Evolutionary conservation across 306 rosid species (phyloP).

Genomic region (Sicyos edulis): DNA sequence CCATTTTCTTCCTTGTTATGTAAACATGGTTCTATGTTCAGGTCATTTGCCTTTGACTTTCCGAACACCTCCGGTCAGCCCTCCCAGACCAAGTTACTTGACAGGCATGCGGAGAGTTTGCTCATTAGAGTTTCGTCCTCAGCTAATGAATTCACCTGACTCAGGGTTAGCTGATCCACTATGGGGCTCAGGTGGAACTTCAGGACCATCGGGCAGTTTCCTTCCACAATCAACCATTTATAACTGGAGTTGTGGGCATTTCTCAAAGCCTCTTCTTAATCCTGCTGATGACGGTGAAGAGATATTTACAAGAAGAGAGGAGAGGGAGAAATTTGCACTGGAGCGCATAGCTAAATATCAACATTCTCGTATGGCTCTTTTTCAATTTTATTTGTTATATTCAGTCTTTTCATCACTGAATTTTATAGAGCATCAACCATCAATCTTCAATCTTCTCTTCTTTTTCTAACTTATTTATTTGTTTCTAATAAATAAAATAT

Average conservation of each 20-base stretch:
- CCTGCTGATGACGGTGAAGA: slow-evolving; percentile 69
- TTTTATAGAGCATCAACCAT: slow-evolving; percentile 17
- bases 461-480: neutral
- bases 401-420: slow-evolving; percentile 11
- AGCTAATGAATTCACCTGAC: slow-evolving; percentile 71
- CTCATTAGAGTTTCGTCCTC: slow-evolving; percentile 91
- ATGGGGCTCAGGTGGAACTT: slow-evolving; percentile 57
- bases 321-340: slow-evolving; percentile 77
- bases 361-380: slow-evolving; percentile 60
- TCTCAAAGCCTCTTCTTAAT: slow-evolving; percentile 83
- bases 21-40: slow-evolving; percentile 24
- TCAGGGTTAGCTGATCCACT: slow-evolving; percentile 94
- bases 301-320: slow-evolving; percentile 69
- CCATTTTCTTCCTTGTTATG: slow-evolving; percentile 21
- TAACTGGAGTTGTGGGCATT: slow-evolving; percentile 94
- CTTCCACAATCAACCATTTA: slow-evolving; percentile 90
- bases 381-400: neutral
- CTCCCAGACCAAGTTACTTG: slow-evolving; percentile 79
- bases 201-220: slow-evolving; percentile 64
- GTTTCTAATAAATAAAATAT: neutral
- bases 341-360: slow-evolving; percentile 91
- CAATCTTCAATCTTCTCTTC: neutral
- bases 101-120: slow-evolving; percentile 90
- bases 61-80: slow-evolving; percentile 99
- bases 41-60: slow-evolving; percentile 81